A percentile compares a stretch with the other conserved stretches of the same genome.
Evolutionary conservation across 2,329 filamentous ascomycete species (phyloP).

Genomic region (Aspergillus alliaceus): DNA sequence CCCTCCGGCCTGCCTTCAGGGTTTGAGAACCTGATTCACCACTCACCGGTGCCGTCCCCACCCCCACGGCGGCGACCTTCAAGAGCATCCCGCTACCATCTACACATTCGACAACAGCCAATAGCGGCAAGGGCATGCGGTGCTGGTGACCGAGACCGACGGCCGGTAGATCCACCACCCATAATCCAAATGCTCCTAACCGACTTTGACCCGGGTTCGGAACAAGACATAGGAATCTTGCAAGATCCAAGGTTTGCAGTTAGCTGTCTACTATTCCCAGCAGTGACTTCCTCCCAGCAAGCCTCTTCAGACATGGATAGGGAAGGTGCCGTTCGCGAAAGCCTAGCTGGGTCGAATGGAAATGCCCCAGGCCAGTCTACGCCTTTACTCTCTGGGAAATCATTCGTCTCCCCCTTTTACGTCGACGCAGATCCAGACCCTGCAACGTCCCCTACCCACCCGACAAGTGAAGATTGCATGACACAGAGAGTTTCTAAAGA

Average conservation of each 20-base stretch:
- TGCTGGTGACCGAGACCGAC: slow-evolving; percentile 47
- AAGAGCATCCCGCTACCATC: slow-evolving; percentile 34
- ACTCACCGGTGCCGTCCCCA: slow-evolving; percentile 22
- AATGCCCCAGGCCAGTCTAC: slow-evolving; percentile 23
- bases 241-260: slow-evolving; percentile 43
- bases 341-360: slow-evolving; percentile 14
- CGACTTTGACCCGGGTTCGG: slow-evolving; percentile 42
- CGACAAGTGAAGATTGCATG: slow-evolving; percentile 22
- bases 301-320: background rate
- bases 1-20: slow-evolving; percentile 34
- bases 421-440: slow-evolving; percentile 46
- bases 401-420: slow-evolving; percentile 44
- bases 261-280: slow-evolving; percentile 44
- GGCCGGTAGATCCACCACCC: slow-evolving; percentile 48
- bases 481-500: background rate
- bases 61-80: slow-evolving; percentile 23
- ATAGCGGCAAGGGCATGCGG: slow-evolving; percentile 48
- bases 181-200: slow-evolving; percentile 48
- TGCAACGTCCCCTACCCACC: slow-evolving; percentile 40
- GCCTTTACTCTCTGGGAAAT: slow-evolving; percentile 38
- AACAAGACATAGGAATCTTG: slow-evolving; percentile 40
- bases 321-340: slow-evolving; percentile 14
- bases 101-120: slow-evolving; percentile 49
- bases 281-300: slow-evolving; percentile 18
- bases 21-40: slow-evolving; percentile 40